A percentile compares a stretch with the other conserved stretches of the same genome.
phyloP scores from a whole-genome alignment of 441 rosid genomes.

The Corymbia citriodora region DNA sequence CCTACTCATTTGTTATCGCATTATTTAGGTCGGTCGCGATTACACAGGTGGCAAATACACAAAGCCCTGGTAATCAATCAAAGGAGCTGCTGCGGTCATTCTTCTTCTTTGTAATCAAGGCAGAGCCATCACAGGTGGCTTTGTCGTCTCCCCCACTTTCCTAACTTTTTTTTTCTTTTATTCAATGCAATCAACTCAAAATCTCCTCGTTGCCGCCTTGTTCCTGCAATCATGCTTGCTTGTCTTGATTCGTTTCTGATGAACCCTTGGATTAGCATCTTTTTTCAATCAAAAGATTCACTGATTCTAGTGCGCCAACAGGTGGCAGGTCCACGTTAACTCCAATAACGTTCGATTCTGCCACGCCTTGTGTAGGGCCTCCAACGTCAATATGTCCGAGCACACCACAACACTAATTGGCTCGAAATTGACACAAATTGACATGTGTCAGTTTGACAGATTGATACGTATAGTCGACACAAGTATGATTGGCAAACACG shows the following conservation, averaged over 20 bases:
- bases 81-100: not conserved
- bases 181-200: not conserved
- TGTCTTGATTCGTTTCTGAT: not conserved
- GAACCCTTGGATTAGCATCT: not conserved
- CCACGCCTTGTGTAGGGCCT: not conserved
- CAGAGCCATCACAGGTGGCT: not conserved
- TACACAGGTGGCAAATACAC: not conserved
- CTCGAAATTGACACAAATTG: rapidly evolving
- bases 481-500: not conserved
- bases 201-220: not conserved
- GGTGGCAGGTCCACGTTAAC: not conserved
- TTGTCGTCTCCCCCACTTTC: not conserved
- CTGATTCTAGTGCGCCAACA: not conserved
- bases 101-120: not conserved
- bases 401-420: rapidly evolving
- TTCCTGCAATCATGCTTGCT: not conserved
- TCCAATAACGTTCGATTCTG: not conserved
- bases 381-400: not conserved
- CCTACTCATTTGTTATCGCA: not conserved
- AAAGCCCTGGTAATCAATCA: not conserved
- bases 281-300: not conserved
- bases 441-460: not conserved
- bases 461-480: not conserved
- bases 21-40: not conserved
- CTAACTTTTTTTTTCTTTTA: not conserved